phyloP scores from a whole-genome alignment of 768 basidiomycete genomes.

The Lactifluus echinatus region DNA sequence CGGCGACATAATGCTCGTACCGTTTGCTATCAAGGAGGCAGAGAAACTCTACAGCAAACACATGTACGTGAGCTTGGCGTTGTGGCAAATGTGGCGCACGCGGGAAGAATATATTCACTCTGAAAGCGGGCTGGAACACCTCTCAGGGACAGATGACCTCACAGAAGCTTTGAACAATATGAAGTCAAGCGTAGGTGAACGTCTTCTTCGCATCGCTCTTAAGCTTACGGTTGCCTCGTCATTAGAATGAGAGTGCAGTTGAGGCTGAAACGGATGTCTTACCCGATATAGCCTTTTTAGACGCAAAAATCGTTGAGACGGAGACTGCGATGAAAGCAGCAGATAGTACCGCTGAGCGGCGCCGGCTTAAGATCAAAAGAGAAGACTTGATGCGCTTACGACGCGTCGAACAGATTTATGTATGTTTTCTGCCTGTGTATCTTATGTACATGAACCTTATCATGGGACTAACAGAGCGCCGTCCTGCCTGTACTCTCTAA shows the following conservation, averaged over 20 bases:
- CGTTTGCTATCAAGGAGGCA: slow-evolving; percentile 94
- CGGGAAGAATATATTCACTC: slow-evolving; percentile 91
- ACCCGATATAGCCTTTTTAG: slow-evolving; percentile 62
- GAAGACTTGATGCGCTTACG: slow-evolving; percentile 83
- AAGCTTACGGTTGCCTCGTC: neutral
- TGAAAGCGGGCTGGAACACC: slow-evolving; percentile 82
- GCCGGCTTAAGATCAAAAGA: slow-evolving; percentile 56
- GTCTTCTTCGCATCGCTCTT: neutral
- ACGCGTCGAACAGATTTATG: slow-evolving; percentile 90
- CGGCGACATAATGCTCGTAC: slow-evolving; percentile 64
- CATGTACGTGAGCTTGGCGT: slow-evolving; percentile 79
- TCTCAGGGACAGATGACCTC: slow-evolving; percentile 59
- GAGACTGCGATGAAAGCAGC: slow-evolving; percentile 43
- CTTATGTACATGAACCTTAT: neutral
- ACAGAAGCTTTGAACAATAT: slow-evolving; percentile 34
- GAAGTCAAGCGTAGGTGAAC: slow-evolving; percentile 23
- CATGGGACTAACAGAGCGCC: slow-evolving; percentile 46
- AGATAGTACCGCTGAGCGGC: slow-evolving; percentile 42
- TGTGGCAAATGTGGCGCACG: slow-evolving; percentile 93
- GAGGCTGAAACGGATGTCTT: slow-evolving; percentile 56
- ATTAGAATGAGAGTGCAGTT: slow-evolving; percentile 7
- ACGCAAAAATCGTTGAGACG: slow-evolving; percentile 66
- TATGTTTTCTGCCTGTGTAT: slow-evolving; percentile 32
- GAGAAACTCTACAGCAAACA: slow-evolving; percentile 84
- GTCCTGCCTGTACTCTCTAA: slow-evolving; percentile 78